phyloP scores from a whole-genome alignment of 139 green algal species.

The Chlorella sorokiniana region DNA sequence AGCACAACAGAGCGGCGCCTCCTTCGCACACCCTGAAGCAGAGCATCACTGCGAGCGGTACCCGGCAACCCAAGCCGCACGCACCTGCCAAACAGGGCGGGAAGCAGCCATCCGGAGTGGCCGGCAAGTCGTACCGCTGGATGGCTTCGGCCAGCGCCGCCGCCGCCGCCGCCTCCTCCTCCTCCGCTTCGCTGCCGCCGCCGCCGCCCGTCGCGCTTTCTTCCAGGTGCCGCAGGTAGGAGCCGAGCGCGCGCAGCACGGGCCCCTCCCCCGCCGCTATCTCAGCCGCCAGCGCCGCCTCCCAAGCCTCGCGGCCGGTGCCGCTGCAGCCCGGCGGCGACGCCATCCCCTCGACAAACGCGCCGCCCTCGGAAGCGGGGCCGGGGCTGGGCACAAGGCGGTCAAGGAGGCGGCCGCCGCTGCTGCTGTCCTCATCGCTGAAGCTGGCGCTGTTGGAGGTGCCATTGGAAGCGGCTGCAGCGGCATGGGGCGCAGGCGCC shows the following conservation, averaged over 20 bases:
- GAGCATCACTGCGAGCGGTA: no score
- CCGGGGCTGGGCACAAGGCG: neutral
- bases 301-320: neutral
- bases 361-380: neutral
- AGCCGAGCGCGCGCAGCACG: conserved; percentile 12
- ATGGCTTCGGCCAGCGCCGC: conserved; percentile 23
- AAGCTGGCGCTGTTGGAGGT: neutral
- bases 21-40: no score
- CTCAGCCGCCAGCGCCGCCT: conserved; percentile 19
- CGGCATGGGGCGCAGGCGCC: neutral
- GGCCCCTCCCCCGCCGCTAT: conserved; percentile 33
- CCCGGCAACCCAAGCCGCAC: no score
- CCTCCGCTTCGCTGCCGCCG: neutral
- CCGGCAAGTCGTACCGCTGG: conserved; percentile 27
- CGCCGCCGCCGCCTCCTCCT: neutral
- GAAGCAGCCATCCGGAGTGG: conserved; percentile 59
- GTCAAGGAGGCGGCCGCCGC: neutral
- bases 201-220: neutral
- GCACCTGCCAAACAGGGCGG: conserved; percentile 59
- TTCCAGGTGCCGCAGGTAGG: conserved; percentile 31
- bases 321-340: neutral
- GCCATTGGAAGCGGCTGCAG: no score
- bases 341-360: neutral
- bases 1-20: no score
- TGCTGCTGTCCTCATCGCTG: conserved; percentile 4